Percentiles rank a stretch among this genome's conserved stretches.
Evolutionary conservation across 2,329 filamentous ascomycete species (phyloP).

Genomic region (Monilinia vaccinii-corymbosi): DNA sequence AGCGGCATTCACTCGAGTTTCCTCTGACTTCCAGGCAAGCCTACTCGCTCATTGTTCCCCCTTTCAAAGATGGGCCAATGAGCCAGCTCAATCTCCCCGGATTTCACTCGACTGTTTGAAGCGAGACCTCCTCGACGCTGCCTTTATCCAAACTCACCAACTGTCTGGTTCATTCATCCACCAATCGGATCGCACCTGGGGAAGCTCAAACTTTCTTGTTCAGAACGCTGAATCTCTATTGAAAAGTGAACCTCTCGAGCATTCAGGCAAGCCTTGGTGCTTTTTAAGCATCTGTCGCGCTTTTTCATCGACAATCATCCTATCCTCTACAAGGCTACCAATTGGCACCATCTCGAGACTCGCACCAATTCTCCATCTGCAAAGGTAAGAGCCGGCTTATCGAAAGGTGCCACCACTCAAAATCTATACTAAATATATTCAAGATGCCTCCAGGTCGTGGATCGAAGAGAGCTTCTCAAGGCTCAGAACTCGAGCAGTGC

Average conservation of each 20-base stretch:
- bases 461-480: background rate
- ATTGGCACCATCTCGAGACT: background rate
- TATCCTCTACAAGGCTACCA: background rate
- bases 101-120: background rate
- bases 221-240: background rate
- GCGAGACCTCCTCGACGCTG: conserved; percentile 1
- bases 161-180: background rate
- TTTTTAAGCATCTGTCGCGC: background rate
- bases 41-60: background rate
- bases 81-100: background rate
- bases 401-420: background rate
- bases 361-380: background rate
- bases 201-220: background rate
- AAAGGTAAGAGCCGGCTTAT: background rate
- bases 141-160: background rate
- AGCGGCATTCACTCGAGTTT: background rate
- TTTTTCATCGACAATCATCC: background rate
- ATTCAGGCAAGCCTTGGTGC: background rate
- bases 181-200: background rate
- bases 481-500: background rate
- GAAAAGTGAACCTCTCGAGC: background rate
- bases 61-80: background rate
- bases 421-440: background rate
- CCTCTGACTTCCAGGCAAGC: background rate
- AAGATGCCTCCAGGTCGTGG: background rate